Base-by-base conservation (phyloP, 108 stramenopile genomes). In the Asterionellopsis glacialis region DNA sequence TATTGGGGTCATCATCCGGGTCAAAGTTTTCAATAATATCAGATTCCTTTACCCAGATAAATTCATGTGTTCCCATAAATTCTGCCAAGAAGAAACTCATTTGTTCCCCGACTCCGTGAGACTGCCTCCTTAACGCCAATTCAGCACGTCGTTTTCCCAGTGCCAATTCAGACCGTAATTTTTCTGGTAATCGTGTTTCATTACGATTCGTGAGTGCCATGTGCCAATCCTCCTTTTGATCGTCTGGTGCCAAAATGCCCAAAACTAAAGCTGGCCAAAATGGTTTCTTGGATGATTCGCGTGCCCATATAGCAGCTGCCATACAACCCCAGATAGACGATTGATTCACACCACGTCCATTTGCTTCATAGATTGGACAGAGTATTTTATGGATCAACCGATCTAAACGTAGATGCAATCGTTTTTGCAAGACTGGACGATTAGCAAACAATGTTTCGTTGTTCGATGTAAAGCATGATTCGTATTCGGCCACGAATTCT, bases 191-290 rank as follows among this genome's bases (percentile, higher is more conserved):
- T 16, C 92, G 70, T 14, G 68, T 59, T 49, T 93, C 92, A 56
- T 93, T 93, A 28, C 88, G 69, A 19, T 81, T 69, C 11, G 92
- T 93, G 7, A 93, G 68, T 33, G 67, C 69, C 22, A 61, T 45
- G 61, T 93, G 92, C 92, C 92, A 93, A 51, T 83, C 83, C 63
- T 93, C 92, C 39, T 72, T 76, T 55, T 93, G 92, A 50, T 87
- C 80, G 5, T 77, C 79, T 0, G 92, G 92, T 19, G 92, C 83
- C 55, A 93, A 56, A 68, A 93, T 93, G 56, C 92, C 92, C 26
- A 93, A 60, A 39, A 90, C 88, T 24, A 93, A 74, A n/a, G 92
- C 88, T 13, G 92, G 92, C 92, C 92, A 93, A 57, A 69, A 90
- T 0, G 92, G 92, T 54, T 90, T 90, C 67, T 93, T 90, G 74